Evolutionary conservation across 345 rosid species (phyloP), one percentile per base, ranked within the genome.

Genomic region (Hirschfeldia incana): DNA sequence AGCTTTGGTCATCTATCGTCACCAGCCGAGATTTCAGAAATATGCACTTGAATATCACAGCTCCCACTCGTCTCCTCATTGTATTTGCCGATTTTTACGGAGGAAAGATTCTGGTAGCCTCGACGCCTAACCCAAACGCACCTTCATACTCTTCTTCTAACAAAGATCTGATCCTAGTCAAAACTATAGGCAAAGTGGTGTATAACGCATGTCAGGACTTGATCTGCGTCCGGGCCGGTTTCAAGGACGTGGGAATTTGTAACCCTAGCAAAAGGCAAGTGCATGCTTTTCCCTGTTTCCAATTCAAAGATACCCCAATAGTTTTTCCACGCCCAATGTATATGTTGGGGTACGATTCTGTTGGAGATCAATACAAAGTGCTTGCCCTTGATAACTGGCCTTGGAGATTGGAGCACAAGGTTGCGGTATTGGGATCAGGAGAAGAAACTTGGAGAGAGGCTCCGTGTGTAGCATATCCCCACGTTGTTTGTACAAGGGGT

Each of bases 301-400:
- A 6, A 6, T 53, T 53, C 59, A 53, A 53, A 53, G 16, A 5
- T n/a, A 53, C 1, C 15, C 59, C 59, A 15, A 8, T 0, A 53
- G 0, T 0, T 6, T 15, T 16, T 16, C 26, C 26, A 15, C 27
- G 27, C 27, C 5, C 28, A 10, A 12, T 5, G 10, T 55, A 55
- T 7, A 16, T 55, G 55, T 49, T 49, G 55, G 55, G 55, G 17
- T 49, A 49, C 16, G 53, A 15, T 53, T 27, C 59, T 53, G 59
- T 53, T 53, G 59, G 16, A n/a, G 58, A 37, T 37, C 30, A 55
- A 37, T 75, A 75, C 67, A 67, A 67, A 67, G 21, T 67, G 17
- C 66, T 75, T 0, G 78, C 73, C 67, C 11, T 62, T 62, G 67
- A 62, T 62, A 0, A 1, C 0, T 62, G 0, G 4, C 1, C 4